Evolutionary conservation across 1,284 basidiomycete genomes (phyloP), one percentile per base, ranked within the genome.

Genomic region (Boletus chippewaensis): DNA sequence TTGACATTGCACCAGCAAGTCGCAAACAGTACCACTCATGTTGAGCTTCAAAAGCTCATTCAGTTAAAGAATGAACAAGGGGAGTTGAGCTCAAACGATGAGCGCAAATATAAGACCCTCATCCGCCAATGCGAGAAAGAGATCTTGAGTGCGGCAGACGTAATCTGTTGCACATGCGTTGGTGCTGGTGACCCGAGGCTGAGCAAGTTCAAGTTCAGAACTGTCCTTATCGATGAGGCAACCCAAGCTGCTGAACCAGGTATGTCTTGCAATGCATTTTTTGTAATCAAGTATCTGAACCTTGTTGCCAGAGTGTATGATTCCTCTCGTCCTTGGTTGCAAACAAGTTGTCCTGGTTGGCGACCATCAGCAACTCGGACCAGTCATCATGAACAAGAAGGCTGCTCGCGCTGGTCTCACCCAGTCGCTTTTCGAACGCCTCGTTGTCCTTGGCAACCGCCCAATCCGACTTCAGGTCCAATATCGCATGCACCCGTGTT

Each of bases 381-480:
- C 96, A 9, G 96, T 98, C 60, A 98, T 99, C 68, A 99, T 99
- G 96, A 99, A 98, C 82, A 99, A 98, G 80, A 98, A 99, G 69
- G 96, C 95, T 1, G 96, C 96, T 0, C 86, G 93, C 13, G 96
- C 96, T 0, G 96, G 96, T 28, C 79, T 99, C 40, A 97, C 94
- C 0, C 95, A 98, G 67, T 98, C 95, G 1, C 83, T 99, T 22
- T 99, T 99, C 64, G 96, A 99, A 70, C 88, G 96, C 35, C 83
- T 99, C 46, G 94, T 99, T 58, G 79, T 97, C 45, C 84, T 99
- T 50, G 87, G 89, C 43, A 99, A 99, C 70, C 83, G 93, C 22
- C 96, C 96, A 16, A 99, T 99, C 63, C 93, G 96, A 56, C 80
- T 99, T 32, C 94, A 99, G 73, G 96, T 99, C 40, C 96, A 99